Evolutionary conservation across 2,329 filamentous ascomycete genomes (phyloP).

Genomic region (Talaromyces sp.): DNA sequence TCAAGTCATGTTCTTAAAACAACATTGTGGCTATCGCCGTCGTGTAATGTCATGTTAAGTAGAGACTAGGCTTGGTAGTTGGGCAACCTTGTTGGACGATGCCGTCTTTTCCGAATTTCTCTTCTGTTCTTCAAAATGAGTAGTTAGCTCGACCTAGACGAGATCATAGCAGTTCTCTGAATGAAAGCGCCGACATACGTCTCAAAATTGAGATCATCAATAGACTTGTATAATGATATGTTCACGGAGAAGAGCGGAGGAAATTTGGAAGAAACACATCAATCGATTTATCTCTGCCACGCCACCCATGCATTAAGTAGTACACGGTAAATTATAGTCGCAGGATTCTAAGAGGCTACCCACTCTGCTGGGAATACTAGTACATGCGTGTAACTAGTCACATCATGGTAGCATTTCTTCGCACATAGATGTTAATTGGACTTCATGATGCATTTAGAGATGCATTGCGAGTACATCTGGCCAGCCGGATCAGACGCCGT

Average conservation of each 20-base stretch:
- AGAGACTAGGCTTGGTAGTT: neutral
- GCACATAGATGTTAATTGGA: neutral
- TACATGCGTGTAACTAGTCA: neutral
- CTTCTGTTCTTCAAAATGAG: neutral
- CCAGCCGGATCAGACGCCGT: constrained; percentile 4
- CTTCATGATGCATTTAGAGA: neutral
- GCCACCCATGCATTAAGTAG: neutral
- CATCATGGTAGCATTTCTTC: neutral
- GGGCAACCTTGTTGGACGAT: neutral
- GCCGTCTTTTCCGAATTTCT: neutral
- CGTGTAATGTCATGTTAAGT: neutral
- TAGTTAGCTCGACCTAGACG: neutral
- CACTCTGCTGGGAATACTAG: constrained; percentile 8
- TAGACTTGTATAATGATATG: neutral
- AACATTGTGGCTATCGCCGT: neutral
- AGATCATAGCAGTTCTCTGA: neutral
- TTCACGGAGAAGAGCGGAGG: neutral
- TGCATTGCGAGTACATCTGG: neutral
- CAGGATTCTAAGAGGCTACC: neutral
- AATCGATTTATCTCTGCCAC: neutral
- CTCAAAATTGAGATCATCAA: neutral
- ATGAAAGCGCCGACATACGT: neutral
- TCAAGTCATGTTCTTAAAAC: neutral
- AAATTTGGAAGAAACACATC: neutral
- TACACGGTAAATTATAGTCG: too few relatives aligned